Conservation (phyloP, 2,329 filamentous ascomycete species). For the Pochonia chlamydosporia region DNA sequence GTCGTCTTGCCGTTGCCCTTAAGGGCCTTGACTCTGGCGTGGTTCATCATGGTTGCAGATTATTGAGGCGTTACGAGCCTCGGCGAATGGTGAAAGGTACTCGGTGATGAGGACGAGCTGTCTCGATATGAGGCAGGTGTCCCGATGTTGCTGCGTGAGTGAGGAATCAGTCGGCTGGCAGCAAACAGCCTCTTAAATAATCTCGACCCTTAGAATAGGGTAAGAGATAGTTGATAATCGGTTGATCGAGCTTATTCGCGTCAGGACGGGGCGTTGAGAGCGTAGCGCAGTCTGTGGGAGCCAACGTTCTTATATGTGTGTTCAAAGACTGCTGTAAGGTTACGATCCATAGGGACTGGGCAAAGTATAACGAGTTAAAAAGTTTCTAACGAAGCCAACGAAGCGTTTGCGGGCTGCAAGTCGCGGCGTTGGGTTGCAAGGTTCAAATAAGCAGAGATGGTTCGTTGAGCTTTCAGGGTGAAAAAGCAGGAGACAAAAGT, state of each 20-base stretch:
- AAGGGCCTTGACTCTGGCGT: conserved; percentile 62
- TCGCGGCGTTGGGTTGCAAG: background rate
- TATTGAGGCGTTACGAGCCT: background rate
- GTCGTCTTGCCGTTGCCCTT: conserved; percentile 65
- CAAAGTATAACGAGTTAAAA: background rate
- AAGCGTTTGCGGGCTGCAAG: background rate
- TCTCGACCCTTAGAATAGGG: no score
- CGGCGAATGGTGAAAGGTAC: background rate
- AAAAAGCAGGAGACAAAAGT: background rate
- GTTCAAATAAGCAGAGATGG: background rate
- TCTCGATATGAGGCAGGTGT: background rate
- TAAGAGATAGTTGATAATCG: background rate
- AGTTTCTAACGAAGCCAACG: background rate
- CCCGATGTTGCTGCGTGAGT: background rate
- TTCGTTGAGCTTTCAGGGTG: background rate
- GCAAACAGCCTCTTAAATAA: no score
- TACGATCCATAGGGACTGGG: conserved; percentile 5
- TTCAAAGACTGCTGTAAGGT: background rate
- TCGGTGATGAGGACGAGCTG: background rate
- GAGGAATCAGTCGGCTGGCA: no score
- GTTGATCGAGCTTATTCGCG: background rate
- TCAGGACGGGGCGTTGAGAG: conserved; percentile 6
- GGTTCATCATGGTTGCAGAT: conserved; percentile 44
- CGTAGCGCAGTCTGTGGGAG: background rate
- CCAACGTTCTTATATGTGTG: background rate